Evolutionary conservation across 768 basidiomycete genomes (phyloP).

Genomic region (Kwoniella sp.): DNA sequence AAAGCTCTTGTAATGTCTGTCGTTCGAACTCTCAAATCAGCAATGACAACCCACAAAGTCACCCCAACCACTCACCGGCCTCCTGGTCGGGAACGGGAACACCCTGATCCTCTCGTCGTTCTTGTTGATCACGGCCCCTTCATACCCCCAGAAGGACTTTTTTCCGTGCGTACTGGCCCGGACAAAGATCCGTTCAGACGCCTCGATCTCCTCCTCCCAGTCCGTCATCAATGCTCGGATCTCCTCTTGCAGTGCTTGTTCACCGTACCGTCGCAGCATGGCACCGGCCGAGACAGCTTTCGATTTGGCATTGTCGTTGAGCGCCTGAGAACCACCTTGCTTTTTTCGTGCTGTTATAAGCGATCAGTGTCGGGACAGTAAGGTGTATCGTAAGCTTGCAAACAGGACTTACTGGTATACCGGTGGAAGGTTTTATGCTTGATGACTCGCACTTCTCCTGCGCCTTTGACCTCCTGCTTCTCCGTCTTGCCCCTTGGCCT

Average conservation of each 20-base stretch:
- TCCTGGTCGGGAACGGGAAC: constrained; percentile 92
- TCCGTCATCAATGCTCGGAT: constrained; percentile 75
- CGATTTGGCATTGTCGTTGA: constrained; percentile 89
- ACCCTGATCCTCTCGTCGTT: constrained; percentile 74
- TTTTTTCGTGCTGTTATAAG: constrained; percentile 78
- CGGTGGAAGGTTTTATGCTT: constrained; percentile 95
- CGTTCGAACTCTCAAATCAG: background rate
- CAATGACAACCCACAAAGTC: background rate
- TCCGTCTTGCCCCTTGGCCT: constrained; percentile 56
- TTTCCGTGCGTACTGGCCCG: constrained; percentile 82
- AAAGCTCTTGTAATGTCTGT: constrained; percentile 84
- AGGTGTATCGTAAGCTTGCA: background rate
- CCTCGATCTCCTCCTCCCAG: constrained; percentile 80
- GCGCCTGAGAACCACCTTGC: constrained; percentile 89
- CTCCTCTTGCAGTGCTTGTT: constrained; percentile 90
- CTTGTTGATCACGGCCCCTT: constrained; percentile 69
- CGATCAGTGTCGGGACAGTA: background rate
- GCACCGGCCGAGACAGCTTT: constrained; percentile 93
- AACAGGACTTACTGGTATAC: constrained; percentile 75
- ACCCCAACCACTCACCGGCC: constrained; percentile 66
- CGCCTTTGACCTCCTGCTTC: constrained; percentile 67
- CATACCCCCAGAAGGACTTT: constrained; percentile 84
- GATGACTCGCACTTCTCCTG: constrained; percentile 56
- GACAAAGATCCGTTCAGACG: constrained; percentile 87
- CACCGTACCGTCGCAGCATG: constrained; percentile 86